Percentiles rank a stretch among this genome's conserved stretches.
phyloP scores from a whole-genome alignment of 2,329 filamentous ascomycete species.

The Claviceps africana region DNA sequence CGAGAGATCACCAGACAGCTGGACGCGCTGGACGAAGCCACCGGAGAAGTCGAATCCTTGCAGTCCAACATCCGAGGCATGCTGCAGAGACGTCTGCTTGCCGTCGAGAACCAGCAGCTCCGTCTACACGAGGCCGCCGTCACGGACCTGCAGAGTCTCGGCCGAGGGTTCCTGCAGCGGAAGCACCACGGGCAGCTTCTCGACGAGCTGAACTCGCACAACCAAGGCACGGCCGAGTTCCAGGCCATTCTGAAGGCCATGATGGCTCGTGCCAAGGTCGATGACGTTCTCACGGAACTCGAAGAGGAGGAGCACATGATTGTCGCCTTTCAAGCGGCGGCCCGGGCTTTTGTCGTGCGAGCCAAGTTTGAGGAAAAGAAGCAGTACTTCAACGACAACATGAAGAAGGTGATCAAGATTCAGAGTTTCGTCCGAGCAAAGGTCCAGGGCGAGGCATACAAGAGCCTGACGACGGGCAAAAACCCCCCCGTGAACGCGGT shows the following conservation, averaged over 20 bases:
- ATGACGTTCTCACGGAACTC: constrained; percentile 58
- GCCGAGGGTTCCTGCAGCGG: constrained; percentile 52
- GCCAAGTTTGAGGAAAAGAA: constrained; percentile 70
- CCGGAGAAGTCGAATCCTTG: constrained; percentile 33
- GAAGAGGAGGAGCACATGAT: constrained; percentile 73
- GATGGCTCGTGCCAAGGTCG: constrained; percentile 60
- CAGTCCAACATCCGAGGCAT: constrained; percentile 50
- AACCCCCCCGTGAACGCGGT: constrained; percentile 94
- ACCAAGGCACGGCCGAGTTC: constrained; percentile 51
- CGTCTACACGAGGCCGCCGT: constrained; percentile 43
- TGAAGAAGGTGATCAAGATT: constrained; percentile 97
- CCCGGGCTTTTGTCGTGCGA: constrained; percentile 61
- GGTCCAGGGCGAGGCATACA: constrained; percentile 95
- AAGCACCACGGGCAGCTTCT: constrained; percentile 48
- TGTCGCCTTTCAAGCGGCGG: constrained; percentile 58
- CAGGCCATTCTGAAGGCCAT: constrained; percentile 70
- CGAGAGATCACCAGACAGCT: constrained; percentile 34
- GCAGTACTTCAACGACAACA: constrained; percentile 84
- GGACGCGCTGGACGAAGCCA: constrained; percentile 31
- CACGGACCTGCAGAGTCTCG: constrained; percentile 49
- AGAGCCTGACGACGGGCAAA: constrained; percentile 88
- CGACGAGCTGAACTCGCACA: constrained; percentile 54
- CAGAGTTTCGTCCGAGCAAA: constrained; percentile 93
- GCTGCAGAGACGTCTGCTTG: constrained; percentile 38
- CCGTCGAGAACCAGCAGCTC: constrained; percentile 38